Percentiles rank a stretch among this genome's conserved stretches.
These are phyloP conservation scores for Nannizziopsis barbatae DNA, from an alignment of 2,329 filamentous ascomycete genomes.

Conservation along the genomic window DNA sequence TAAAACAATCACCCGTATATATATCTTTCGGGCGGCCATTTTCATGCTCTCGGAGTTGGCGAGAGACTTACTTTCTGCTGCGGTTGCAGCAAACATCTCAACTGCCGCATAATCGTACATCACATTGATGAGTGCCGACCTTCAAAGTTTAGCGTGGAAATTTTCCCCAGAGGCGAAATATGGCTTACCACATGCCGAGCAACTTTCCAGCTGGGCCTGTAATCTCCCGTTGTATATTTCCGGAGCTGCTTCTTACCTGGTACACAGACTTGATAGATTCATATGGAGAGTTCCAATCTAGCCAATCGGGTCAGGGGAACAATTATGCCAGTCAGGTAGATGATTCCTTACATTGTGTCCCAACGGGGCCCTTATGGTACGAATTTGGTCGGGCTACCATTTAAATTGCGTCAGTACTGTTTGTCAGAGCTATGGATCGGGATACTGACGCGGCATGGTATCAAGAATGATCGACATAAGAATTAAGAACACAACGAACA, in stretches of 20 bases:
- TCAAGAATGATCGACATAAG: constrained; percentile 34
- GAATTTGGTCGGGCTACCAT: constrained; percentile 25
- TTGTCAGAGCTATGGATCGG: not conserved
- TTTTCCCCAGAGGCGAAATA: not conserved
- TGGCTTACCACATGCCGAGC: constrained; percentile 30
- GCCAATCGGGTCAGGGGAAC: not conserved
- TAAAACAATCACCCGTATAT: constrained; percentile 33
- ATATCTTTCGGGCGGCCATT: constrained; percentile 35
- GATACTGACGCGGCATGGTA: constrained; percentile 27
- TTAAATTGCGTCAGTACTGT: constrained; percentile 21
- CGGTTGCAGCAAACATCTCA: constrained; percentile 35
- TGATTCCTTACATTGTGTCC: constrained; percentile 27
- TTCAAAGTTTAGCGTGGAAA: constrained; percentile 16
- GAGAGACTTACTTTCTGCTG: constrained; percentile 35
- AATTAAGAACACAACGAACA: constrained; percentile 33
- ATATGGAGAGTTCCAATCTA: constrained; percentile 30
- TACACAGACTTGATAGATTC: constrained; percentile 30
- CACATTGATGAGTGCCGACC: constrained; percentile 32
- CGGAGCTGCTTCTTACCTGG: constrained; percentile 24
- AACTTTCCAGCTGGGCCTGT: constrained; percentile 28
- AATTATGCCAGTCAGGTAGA: not conserved
- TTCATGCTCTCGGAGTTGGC: constrained; percentile 36
- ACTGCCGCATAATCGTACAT: constrained; percentile 37
- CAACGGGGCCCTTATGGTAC: constrained; percentile 28
- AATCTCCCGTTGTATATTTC: constrained; percentile 23